These are phyloP conservation scores for Fusarium illudens DNA, from an alignment of 2,329 filamentous ascomycete genomes.

Conservation along the genomic window DNA sequence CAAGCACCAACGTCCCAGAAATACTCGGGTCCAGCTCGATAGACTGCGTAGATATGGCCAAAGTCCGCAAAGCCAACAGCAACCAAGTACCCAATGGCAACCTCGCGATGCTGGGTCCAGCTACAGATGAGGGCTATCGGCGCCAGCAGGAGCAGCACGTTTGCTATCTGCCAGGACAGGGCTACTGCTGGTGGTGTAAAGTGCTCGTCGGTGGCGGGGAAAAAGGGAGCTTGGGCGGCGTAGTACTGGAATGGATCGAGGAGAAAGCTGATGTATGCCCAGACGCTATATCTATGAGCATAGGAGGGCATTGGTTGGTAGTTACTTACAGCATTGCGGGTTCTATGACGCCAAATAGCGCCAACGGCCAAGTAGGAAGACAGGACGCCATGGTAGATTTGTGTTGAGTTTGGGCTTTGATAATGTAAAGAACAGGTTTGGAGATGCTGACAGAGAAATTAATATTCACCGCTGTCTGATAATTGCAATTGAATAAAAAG, in stretches of 20 bases:
- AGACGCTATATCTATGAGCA: neutral
- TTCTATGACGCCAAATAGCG: neutral
- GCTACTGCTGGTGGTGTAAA: slow-evolving; percentile 5
- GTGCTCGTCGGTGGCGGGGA: neutral
- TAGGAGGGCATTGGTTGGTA: neutral
- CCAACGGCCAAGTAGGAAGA: neutral
- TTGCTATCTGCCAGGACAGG: slow-evolving; percentile 4
- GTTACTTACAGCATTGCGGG: neutral
- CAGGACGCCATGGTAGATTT: neutral
- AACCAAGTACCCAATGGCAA: neutral
- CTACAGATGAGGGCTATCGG: slow-evolving; percentile 3
- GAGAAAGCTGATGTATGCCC: slow-evolving; percentile 4
- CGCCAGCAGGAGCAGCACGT: neutral
- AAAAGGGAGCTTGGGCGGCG: neutral
- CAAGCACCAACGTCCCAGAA: neutral
- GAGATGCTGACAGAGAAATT: neutral
- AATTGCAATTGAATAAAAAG: neutral
- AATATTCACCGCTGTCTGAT: neutral
- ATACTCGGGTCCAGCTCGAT: slow-evolving; percentile 1
- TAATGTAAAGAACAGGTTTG: neutral
- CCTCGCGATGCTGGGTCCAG: slow-evolving; percentile 2
- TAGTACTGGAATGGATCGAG: slow-evolving; percentile 1
- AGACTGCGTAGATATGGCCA: neutral
- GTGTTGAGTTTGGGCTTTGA: neutral
- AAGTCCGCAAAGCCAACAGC: neutral